Conservation (phyloP, 2,329 filamentous ascomycete genomes). For the Falciphora oryzae region DNA sequence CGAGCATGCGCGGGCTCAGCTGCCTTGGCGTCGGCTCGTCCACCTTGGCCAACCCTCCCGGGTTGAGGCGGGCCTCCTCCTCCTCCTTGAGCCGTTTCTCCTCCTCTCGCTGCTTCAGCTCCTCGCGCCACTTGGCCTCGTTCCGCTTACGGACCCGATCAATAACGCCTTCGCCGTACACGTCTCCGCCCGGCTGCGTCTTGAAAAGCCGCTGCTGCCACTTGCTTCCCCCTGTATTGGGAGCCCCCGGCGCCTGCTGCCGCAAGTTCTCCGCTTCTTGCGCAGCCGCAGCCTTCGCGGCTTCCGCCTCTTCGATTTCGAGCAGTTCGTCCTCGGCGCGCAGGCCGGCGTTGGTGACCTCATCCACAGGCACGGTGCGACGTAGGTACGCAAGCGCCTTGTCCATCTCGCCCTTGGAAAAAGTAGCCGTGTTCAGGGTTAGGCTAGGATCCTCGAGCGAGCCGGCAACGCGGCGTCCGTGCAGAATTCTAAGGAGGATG, state of each 20-base stretch:
- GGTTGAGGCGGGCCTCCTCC: slow-evolving; percentile 28
- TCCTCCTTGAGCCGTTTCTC: slow-evolving; percentile 34
- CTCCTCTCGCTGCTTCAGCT: slow-evolving; percentile 22
- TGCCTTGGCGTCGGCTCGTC: slow-evolving; percentile 28
- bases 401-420: slow-evolving; percentile 33
- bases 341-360: slow-evolving; percentile 54
- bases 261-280: slow-evolving; percentile 14
- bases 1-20: slow-evolving; percentile 33
- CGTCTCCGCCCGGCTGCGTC: slow-evolving; percentile 30
- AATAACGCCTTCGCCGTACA: slow-evolving; percentile 52
- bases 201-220: slow-evolving; percentile 20
- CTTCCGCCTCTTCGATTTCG: slow-evolving; percentile 38
- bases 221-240: slow-evolving; percentile 1
- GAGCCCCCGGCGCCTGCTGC: slow-evolving; percentile 11
- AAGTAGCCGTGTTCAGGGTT: slow-evolving; percentile 40
- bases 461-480: slow-evolving; percentile 58
- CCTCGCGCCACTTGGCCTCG: slow-evolving; percentile 41
- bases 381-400: slow-evolving; percentile 51
- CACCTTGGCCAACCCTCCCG: slow-evolving; percentile 37
- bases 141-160: slow-evolving; percentile 52
- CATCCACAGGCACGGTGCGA: slow-evolving; percentile 48
- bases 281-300: slow-evolving; percentile 17
- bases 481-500: slow-evolving; percentile 49
- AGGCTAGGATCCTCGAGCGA: slow-evolving; percentile 55
- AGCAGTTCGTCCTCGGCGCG: slow-evolving; percentile 58